phyloP scores from a whole-genome alignment of 495 filamentous ascomycete genomes.

The Xylaria sp. region DNA sequence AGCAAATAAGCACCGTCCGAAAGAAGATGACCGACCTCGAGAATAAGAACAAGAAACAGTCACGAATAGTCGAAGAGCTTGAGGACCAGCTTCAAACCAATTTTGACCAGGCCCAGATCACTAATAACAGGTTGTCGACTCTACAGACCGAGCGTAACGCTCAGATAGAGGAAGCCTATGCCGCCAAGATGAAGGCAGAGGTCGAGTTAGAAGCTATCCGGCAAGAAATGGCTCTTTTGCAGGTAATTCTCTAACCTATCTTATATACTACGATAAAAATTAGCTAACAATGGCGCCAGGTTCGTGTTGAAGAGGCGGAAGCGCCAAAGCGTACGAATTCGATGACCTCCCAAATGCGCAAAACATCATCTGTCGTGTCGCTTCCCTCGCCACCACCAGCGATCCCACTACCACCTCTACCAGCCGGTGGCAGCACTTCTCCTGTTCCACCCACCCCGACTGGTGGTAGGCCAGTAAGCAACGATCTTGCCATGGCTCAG shows the following conservation, averaged over 20 bases:
- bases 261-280: slow-evolving; percentile 23
- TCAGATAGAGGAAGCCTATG: slow-evolving; percentile 64
- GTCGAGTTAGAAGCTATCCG: slow-evolving; percentile 67
- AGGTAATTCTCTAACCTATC: slow-evolving; percentile 56
- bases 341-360: slow-evolving; percentile 73
- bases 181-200: slow-evolving; percentile 56
- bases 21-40: slow-evolving; percentile 73
- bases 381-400: slow-evolving; percentile 89
- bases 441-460: slow-evolving; percentile 52
- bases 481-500: slow-evolving; percentile 76
- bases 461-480: slow-evolving; percentile 73
- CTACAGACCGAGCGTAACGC: slow-evolving; percentile 73
- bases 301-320: slow-evolving; percentile 60
- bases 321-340: slow-evolving; percentile 78
- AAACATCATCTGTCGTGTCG: slow-evolving; percentile 80
- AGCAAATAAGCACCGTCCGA: slow-evolving; percentile 74
- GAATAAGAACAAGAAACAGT: slow-evolving; percentile 78
- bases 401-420: slow-evolving; percentile 94
- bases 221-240: slow-evolving; percentile 67
- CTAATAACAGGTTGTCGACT: slow-evolving; percentile 75
- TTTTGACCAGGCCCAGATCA: slow-evolving; percentile 89
- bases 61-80: slow-evolving; percentile 89
- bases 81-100: slow-evolving; percentile 96
- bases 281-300: slow-evolving; percentile 50
- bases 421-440: slow-evolving; percentile 56